These are phyloP conservation scores for Clonostachys sp. DNA, from an alignment of 2,329 filamentous ascomycete species.

Conservation along the genomic window DNA sequence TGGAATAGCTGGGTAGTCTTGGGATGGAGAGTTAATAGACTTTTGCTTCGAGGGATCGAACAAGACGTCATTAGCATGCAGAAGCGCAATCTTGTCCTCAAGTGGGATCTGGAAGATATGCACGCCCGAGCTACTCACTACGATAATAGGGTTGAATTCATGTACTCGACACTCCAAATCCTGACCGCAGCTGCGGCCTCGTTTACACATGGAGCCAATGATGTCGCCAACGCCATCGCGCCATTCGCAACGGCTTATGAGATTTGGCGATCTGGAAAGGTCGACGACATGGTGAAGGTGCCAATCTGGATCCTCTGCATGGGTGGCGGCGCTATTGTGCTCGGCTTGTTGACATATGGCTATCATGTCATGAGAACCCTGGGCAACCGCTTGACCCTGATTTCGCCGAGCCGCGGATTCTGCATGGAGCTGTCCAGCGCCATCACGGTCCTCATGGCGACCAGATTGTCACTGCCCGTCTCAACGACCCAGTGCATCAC, in stretches of 20 bases:
- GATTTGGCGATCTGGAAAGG: constrained; percentile 37
- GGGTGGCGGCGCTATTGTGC: constrained; percentile 40
- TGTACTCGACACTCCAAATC: constrained; percentile 42
- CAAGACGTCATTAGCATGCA: constrained; percentile 42
- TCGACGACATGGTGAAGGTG: constrained; percentile 28
- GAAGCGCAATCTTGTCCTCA: constrained; percentile 39
- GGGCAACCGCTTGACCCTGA: constrained; percentile 50
- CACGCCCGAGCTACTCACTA: constrained; percentile 43
- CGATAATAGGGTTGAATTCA: constrained; percentile 47
- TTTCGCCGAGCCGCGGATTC: constrained; percentile 47
- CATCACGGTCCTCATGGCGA: constrained; percentile 49
- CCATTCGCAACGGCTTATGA: constrained; percentile 48
- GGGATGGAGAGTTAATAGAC: constrained; percentile 30
- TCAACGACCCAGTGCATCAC: constrained; percentile 50
- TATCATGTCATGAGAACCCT: constrained; percentile 59
- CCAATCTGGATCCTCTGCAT: constrained; percentile 46
- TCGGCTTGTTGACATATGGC: constrained; percentile 57
- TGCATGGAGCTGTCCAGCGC: constrained; percentile 46
- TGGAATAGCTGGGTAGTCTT: constrained; percentile 36
- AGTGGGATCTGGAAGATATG: constrained; percentile 40
- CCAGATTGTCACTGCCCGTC: constrained; percentile 42
- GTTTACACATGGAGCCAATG: constrained; percentile 53
- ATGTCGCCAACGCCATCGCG: constrained; percentile 47
- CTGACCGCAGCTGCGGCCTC: constrained; percentile 49
- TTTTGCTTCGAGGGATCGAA: constrained; percentile 40